Base-by-base conservation (phyloP, 176 grass and related monocot genomes). In the Avena eriantha region DNA sequence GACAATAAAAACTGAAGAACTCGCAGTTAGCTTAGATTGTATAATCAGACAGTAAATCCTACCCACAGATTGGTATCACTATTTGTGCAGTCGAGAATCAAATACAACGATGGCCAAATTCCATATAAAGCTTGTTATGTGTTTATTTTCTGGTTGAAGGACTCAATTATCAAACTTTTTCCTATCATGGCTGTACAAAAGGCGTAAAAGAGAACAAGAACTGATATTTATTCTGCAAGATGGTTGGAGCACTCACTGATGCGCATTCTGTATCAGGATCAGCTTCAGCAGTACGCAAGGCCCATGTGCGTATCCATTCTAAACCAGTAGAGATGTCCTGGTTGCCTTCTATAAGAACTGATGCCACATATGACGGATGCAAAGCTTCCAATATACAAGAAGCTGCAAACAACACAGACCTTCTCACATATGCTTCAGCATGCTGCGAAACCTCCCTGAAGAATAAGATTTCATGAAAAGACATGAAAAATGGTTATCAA, bases 401-500 rank as follows among this genome's bases (percentile, higher is more conserved):
- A 64, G 96, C 96, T 50, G 93, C 88, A 91, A 98, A 98, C 59
- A 98, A 51, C 7, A 82, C 93, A 21, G 96, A 93, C 77, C 96
- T 98, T 79, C 96, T 93, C 57, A 98, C 96, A 86, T 98, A 98
- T 76, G 96, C 93, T 92, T 98, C 96, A 10, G 91, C 87, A 91
- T 98, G 96, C 75, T 89, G 80, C 0, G 91, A 95, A 47, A 98
- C 78, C 80, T 83, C 88, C 90, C 96, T 98, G 84, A 7, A 76
- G 78, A 81, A 87, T 58, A 79, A 80, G 46, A 73, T 53, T 67
- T 69, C n/a, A 65, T 2, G 70, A 49, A 79, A 60, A 73, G 46
- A 77, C 8, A 10, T 21, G 31, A 6, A 31, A 36, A 29, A 41
- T 69, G 41, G 18, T 72, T 86, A 13, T 26, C 19, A 88, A 85